Evolutionary conservation across 2,329 filamentous ascomycete genomes (phyloP), one percentile per base, ranked within the genome.

Genomic region (Talaromyces sp.): DNA sequence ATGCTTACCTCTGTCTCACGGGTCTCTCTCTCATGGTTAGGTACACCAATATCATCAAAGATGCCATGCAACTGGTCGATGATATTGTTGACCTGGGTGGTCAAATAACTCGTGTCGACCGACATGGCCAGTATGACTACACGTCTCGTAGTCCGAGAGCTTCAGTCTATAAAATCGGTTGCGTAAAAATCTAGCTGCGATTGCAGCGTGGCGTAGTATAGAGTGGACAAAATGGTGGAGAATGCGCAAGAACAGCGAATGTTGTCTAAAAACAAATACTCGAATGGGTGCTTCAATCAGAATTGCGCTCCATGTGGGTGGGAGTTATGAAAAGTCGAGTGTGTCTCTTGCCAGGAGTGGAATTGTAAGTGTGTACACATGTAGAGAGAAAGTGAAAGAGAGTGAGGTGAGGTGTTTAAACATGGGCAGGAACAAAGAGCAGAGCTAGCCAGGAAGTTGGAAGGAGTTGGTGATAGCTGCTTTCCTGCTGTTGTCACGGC

Each of bases 11-110:
- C 92, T 74, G 91, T 86, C 75, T 98, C 93, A 71, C 95, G 85
- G 57, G 86, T 84, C 74, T 98, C 92, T 72, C 95, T 90, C 77
- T 98, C 95, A 86, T 96, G 92, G 72, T 82, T 87, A 31, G 93
- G 86, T n/a, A 99, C 90, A 64, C 95, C 95, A 72, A 99, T 99
- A 75, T 99, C 93, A 76, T 99, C 95, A 73, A 97, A 99, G 63
- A 98, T 85, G 67, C 90, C 90, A 78, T 98, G 93, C 65, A 99
- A 85, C 79, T 97, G 92, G 76, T 86, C 87, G 75, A 98, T 92
- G 73, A 96, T 97, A 71, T 86, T 92, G 69, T 92, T 95, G 79
- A 99, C 91, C 85, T 98, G 95, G 76, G 96, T 92, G 70, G 92
- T 90, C 74, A 98, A 83, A 77, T 96, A 96, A 76, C 90, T 91